Evolutionary conservation across 495 filamentous ascomycete species (phyloP).

Genomic region (Oleoguttula mirabilis): DNA sequence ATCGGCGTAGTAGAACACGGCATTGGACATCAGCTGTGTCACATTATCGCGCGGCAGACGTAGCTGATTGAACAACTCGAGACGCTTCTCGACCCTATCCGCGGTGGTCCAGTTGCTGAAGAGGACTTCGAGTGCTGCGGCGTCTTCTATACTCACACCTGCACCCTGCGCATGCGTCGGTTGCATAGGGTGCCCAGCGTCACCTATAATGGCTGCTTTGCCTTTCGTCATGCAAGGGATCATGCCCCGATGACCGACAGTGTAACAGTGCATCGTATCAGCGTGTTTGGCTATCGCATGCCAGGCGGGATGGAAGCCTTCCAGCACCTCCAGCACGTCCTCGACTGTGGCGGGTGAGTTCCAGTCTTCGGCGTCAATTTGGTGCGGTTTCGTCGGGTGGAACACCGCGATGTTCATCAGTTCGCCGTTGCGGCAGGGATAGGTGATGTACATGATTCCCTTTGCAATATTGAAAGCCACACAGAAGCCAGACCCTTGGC

Average conservation of each 20-base stretch:
- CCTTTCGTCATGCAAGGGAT: conserved; percentile 27
- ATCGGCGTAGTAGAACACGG: not conserved
- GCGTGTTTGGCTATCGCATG: not conserved
- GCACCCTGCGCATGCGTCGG: conserved; percentile 7
- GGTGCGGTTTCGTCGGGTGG: conserved; percentile 24
- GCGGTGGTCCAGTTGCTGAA: conserved; percentile 1
- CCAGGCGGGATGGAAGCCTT: conserved; percentile 9
- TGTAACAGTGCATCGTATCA: conserved; percentile 12
- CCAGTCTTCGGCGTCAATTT: conserved; percentile 9
- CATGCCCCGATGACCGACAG: conserved; percentile 8
- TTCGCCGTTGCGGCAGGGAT: conserved; percentile 37
- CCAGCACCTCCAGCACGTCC: conserved; percentile 4
- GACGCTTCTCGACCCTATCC: not conserved
- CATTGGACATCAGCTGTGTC: conserved; percentile 12
- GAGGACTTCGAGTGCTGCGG: conserved; percentile 20
- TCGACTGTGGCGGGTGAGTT: conserved; percentile 7
- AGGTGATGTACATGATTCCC: conserved; percentile 29
- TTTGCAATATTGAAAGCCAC: conserved; percentile 24
- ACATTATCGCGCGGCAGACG: conserved; percentile 16
- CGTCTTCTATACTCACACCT: conserved; percentile 18
- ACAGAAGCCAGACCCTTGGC: conserved; percentile 24
- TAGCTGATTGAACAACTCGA: conserved; percentile 6
- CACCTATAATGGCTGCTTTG: conserved; percentile 36
- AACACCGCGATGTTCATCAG: conserved; percentile 37
- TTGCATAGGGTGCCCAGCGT: conserved; percentile 36